Evolutionary conservation across 164 flowering plant species (phyloP), one percentile per base, ranked within the genome.

Genomic region (Chloranthus sessilifolius): DNA sequence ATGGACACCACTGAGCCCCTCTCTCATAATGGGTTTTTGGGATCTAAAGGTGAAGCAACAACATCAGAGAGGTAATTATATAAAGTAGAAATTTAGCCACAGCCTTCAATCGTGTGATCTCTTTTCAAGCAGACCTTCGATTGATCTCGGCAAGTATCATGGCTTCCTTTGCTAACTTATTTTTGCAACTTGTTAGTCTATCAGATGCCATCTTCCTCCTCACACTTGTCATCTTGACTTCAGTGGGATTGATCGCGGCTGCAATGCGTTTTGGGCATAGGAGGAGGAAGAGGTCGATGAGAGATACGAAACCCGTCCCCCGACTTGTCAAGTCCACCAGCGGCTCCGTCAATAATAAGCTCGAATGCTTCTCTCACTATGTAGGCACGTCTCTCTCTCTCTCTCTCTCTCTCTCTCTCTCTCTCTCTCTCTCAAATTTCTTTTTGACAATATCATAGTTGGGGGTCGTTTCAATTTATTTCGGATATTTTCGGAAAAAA

Each of bases 281-380:
- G n/a, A 37, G 10, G 41, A 64, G 58, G n/a, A 63, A 48, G 30
- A 47, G 43, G 6, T 48, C 44, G 5, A 26, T 31, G 56, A 43
- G 24, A 14, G 52, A 72, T 22, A 34, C 37, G 4, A 62, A 51
- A 33, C 61, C 76, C 48, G 43, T 64, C 29, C 95, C 97, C 1
- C 51, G 29, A 33, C 56, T 85, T 2, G 50, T 60, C 29, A 41
- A 66, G 25, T 69, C 72, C 7, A 74, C 63, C 24, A 80, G 92
- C 3, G 84, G 87, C 50, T 79, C 74, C 1, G 33, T 72, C 17
- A 75, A 69, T 25, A 64, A 38, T 25, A 64, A 38, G 17, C 59
- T 88, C 8, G 98, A 91, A 55, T 55, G 66, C 26, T 91, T 91
- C 69, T 68, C 95, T 28, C 74, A 77, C 49, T 91, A 91, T 54